Evolutionary conservation across 2,329 filamentous ascomycete species (phyloP).

Genomic region (Ascomycota sp.): DNA sequence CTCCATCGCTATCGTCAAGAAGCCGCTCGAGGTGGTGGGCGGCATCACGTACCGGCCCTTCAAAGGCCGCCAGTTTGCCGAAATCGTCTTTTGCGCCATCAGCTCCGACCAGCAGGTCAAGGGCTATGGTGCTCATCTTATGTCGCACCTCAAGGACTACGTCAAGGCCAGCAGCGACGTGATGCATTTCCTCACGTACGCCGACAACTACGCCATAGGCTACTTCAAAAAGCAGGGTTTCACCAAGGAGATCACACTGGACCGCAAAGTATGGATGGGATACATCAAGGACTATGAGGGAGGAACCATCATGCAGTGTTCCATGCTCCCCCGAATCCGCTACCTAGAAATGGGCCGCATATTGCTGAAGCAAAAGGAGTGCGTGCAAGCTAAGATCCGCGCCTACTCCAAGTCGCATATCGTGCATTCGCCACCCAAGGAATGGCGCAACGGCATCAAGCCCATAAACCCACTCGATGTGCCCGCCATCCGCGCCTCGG

Average conservation of each 20-base stretch:
- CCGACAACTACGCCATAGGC: constrained; percentile 95
- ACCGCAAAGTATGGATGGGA: constrained; percentile 88
- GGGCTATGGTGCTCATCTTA: constrained; percentile 90
- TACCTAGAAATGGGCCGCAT: constrained; percentile 87
- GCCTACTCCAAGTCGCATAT: constrained; percentile 78
- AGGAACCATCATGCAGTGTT: constrained; percentile 97
- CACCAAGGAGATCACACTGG: constrained; percentile 91
- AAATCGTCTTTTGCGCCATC: constrained; percentile 97
- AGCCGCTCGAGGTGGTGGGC: constrained; percentile 84
- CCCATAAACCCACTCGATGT: constrained; percentile 74
- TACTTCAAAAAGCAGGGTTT: constrained; percentile 99
- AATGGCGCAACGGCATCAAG: constrained; percentile 59
- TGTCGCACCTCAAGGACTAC: constrained; percentile 96
- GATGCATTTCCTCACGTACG: constrained; percentile 97
- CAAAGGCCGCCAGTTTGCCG: constrained; percentile 76
- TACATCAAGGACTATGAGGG: constrained; percentile 99
- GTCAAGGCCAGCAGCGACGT: constrained; percentile 92
- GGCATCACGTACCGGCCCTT: constrained; percentile 95
- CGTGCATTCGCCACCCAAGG: constrained; percentile 63
- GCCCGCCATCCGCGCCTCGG: constrained; percentile 71
- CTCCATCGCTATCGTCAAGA: constrained; percentile 94
- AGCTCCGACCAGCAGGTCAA: constrained; percentile 97
- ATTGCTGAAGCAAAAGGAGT: constrained; percentile 93
- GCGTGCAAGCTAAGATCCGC: constrained; percentile 83
- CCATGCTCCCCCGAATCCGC: constrained; percentile 84